Base-by-base conservation (phyloP, 2,329 filamentous ascomycete genomes). In the Diplodia mutila region DNA sequence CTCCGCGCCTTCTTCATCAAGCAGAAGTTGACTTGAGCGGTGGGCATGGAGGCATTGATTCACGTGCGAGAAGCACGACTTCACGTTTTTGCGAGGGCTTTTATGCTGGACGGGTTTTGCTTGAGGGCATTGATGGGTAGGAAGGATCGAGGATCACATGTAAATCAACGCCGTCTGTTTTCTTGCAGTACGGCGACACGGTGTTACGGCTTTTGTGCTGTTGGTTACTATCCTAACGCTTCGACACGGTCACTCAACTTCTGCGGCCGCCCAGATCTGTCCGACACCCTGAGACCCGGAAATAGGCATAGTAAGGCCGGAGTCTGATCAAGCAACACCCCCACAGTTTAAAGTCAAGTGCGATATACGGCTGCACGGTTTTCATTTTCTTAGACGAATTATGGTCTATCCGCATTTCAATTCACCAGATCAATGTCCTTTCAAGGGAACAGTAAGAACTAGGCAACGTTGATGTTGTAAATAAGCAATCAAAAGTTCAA, bases 1-100 rank as follows among this genome's bases (percentile, higher is more conserved):
- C 86, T 99, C 74, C 88, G 95, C 73, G 91, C 92, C 55, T 99
- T 99, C 87, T 99, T 99, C 85, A 99, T 99, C 85, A 99, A 99
- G 87, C 94, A 98, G 85, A 99, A 99, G 87, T 89, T 99, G 79
- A 98, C 95, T 69, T 99, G 88, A 81, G 63, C 8, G 39, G 21
- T 4, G 39, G 32, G 39, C 39, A 29, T 32, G 21, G 61, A 32
- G n/a, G n/a, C 49, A n/a, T 53, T 53, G 34, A 21, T 7, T 21
- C 29, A 29, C 52, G 48, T 29, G 52, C 61, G 59, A 63, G 29
- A 42, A 54, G 32, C 29, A 65, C 51, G 61, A 65, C 61, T 52
- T 64, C 48, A 53, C 49, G 23, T 27, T 54, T 18, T 49, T 39
- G 25, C 18, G 23, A 42, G 48, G 49, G 34, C 32, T 46, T 18